Evolutionary conservation across 768 basidiomycete genomes (phyloP).

Genomic region (Cubamyces sp.): DNA sequence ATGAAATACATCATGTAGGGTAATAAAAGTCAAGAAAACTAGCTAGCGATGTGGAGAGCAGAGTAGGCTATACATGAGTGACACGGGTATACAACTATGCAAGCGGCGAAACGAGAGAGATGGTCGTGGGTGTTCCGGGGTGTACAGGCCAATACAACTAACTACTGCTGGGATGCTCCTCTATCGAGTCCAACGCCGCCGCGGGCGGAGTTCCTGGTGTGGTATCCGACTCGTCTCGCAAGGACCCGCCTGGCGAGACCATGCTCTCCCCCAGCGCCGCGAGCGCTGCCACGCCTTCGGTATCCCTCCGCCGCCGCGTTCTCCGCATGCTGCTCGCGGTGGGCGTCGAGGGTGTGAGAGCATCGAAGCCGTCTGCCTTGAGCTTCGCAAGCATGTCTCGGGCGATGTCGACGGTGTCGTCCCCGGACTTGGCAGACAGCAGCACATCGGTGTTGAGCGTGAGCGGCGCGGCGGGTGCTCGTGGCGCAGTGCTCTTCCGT

Average conservation of each 20-base stretch:
- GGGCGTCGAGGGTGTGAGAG: slow-evolving; percentile 28
- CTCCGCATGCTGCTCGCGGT: slow-evolving; percentile 27
- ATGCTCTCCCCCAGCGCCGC: slow-evolving; percentile 22
- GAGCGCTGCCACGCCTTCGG: slow-evolving; percentile 20
- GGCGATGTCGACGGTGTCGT: slow-evolving; percentile 62
- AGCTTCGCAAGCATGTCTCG: slow-evolving; percentile 77
- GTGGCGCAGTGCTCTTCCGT: slow-evolving; percentile 45
- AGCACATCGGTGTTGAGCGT: slow-evolving; percentile 40
- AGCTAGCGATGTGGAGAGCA: slow-evolving; percentile 25
- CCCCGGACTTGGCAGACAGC: slow-evolving; percentile 32
- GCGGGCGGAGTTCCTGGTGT: slow-evolving; percentile 14
- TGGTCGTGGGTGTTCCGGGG: neutral
- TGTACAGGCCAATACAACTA: slow-evolving; percentile 22
- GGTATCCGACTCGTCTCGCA: slow-evolving; percentile 16
- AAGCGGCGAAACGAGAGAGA: slow-evolving; percentile 4
- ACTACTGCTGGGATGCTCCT: slow-evolving; percentile 21
- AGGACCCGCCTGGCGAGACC: slow-evolving; percentile 14
- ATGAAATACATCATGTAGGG: slow-evolving; percentile 21
- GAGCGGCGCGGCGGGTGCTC: slow-evolving; percentile 36
- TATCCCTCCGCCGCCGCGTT: slow-evolving; percentile 22
- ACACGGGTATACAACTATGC: slow-evolving; percentile 24
- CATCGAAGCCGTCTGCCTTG: slow-evolving; percentile 51
- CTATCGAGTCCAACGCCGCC: slow-evolving; percentile 23
- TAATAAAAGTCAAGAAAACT: slow-evolving; percentile 13
- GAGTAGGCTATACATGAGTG: slow-evolving; percentile 26